Conservation (phyloP, 768 basidiomycete species). For the Rhodotorula toruloides region DNA sequence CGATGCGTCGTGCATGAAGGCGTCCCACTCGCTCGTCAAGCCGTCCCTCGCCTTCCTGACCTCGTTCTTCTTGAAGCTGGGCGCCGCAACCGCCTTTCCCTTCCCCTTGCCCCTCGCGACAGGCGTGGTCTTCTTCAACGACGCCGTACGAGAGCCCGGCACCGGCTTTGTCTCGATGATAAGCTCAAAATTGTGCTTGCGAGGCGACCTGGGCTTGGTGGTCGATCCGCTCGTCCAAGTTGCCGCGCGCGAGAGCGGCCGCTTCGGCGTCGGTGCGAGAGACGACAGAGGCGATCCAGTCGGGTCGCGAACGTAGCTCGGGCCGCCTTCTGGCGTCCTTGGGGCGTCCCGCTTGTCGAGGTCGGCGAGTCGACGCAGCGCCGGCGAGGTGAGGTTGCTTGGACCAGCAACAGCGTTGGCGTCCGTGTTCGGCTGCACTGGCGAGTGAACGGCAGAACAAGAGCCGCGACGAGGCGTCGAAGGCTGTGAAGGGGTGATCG, state of each 20-base stretch:
- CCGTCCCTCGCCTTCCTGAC: neutral
- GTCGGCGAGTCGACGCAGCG: neutral
- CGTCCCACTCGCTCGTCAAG: conserved; percentile 22
- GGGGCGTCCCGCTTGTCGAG: no score
- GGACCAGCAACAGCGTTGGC: neutral
- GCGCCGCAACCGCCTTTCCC: neutral
- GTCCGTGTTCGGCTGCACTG: no score
- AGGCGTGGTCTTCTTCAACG: neutral
- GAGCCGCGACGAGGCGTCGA: no score
- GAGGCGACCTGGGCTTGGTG: neutral
- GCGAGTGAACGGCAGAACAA: no score
- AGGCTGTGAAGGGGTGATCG: no score
- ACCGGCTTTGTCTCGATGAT: neutral
- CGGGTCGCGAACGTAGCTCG: conserved; percentile 6
- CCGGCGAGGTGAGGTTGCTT: neutral
- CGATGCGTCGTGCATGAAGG: neutral
- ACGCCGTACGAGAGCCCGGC: neutral
- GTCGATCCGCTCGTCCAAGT: neutral
- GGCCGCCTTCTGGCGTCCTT: conserved; percentile 3
- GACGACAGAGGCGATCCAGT: conserved; percentile 16
- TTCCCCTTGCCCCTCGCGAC: neutral
- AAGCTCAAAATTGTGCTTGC: conserved; percentile 15
- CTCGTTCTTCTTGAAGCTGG: no score
- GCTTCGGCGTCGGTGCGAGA: conserved; percentile 13
- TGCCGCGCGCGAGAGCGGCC: neutral